These are phyloP conservation scores for Tricholoma flavovirens DNA, from an alignment of 768 basidiomycete species.

Conservation along the genomic window DNA sequence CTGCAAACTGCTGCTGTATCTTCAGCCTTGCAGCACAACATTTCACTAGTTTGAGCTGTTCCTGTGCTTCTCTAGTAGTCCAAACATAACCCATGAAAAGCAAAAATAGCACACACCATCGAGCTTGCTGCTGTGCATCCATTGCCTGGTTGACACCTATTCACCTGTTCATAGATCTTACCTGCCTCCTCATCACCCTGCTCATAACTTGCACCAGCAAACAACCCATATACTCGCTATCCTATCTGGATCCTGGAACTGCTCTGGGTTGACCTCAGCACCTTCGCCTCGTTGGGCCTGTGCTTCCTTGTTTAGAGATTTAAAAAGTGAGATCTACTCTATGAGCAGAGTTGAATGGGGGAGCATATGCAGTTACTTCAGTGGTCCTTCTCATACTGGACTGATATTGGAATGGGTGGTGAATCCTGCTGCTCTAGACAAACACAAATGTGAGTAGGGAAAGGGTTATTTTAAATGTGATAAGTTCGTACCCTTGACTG, in stretches of 20 bases:
- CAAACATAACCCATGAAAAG: constrained; percentile 24
- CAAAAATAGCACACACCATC: constrained; percentile 52
- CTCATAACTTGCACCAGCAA: constrained; percentile 94
- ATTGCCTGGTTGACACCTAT: constrained; percentile 83
- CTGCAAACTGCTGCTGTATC: constrained; percentile 93
- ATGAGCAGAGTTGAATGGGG: no score
- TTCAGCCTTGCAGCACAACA: constrained; percentile 87
- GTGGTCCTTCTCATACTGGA: constrained; percentile 95
- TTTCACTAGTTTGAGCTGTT: constrained; percentile 38
- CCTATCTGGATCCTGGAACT: constrained; percentile 96
- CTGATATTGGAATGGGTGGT: constrained; percentile 99
- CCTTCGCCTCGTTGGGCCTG: constrained; percentile 86
- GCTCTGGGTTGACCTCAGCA: constrained; percentile 80
- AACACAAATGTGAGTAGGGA: no score
- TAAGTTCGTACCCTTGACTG: constrained; percentile 80
- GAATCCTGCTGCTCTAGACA: constrained; percentile 83
- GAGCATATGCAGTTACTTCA: constrained; percentile 77
- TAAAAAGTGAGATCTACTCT: no score
- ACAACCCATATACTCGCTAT: constrained; percentile 94
- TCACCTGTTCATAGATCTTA: constrained; percentile 87
- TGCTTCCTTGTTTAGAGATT: constrained; percentile 57
- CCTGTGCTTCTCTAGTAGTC: constrained; percentile 24
- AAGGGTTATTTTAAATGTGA: no score
- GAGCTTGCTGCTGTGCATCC: constrained; percentile 75
- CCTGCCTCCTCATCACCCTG: constrained; percentile 98